Evolutionary conservation across 2,329 filamentous ascomycete genomes (phyloP), one percentile per base, ranked within the genome.

Genomic region (Trichophyton rubrum): DNA sequence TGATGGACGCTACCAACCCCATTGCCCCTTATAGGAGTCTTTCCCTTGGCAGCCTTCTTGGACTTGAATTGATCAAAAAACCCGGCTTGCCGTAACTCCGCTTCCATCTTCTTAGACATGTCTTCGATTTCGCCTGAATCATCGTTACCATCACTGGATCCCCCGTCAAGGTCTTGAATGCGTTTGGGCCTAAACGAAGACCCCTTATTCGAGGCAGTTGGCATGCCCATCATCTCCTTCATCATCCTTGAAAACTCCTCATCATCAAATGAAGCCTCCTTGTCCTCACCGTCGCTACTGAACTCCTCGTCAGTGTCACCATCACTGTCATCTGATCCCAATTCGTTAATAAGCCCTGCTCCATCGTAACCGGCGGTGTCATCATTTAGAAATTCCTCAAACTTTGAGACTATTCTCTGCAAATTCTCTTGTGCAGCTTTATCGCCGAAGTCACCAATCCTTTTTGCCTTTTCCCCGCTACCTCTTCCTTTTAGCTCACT

Each of bases 391-490:
- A 99, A 97, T 11, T 87, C 80, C 69, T 96, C 90, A 68, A 99
- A 97, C n/a, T 90, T 84, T 55, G 88, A 87, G 0, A 99, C 93
- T 71, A 97, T 96, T 69, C 92, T 92, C 59, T 87, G 85, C 22
- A 99, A 77, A 69, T 96, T 77, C 64, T 75, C 73, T 59, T 78
- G 72, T 1, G 75, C 70, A 6, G 68, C 70, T 43, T 74, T 73
- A 51, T 76, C 74, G n/a, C 77, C 78, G 66, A 80, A 79, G 7
- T 67, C 68, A 0, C 73, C 73, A 11, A 59, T 56, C 27, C 67
- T 65, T 11, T 59, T 57, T 5, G 55, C 56, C 22, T 56, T 64
- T 3, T 65, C 67, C 11, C 59, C 64, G 51, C 68, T 63, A 15
- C 61, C 66, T 55, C 75, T 77, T 0, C 82, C 82, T 60, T 78